Percentiles rank a stretch among this genome's conserved stretches.
Conservation (phyloP, 2,329 filamentous ascomycete genomes). For the Hypoxylon sp. region DNA sequence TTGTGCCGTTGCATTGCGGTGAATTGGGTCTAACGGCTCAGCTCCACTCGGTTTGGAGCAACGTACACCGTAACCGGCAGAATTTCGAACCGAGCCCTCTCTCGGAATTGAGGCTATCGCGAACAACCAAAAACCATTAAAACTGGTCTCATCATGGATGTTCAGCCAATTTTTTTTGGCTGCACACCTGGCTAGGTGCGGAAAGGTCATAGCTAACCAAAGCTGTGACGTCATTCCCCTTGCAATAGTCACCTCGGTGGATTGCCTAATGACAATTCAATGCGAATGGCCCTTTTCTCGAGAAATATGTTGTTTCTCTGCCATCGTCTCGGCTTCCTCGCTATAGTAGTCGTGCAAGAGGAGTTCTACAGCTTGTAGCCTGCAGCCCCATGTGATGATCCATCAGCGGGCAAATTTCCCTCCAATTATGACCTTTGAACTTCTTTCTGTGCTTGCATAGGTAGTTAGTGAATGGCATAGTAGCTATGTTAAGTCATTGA, state of each 20-base stretch:
- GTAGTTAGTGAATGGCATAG: slow-evolving; percentile 22
- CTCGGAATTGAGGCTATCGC: slow-evolving; percentile 42
- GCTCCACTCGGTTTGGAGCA: slow-evolving; percentile 46
- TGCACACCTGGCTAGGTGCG: slow-evolving; percentile 13
- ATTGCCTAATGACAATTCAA: slow-evolving; percentile 22
- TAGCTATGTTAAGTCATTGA: slow-evolving; percentile 6
- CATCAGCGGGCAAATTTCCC: slow-evolving; percentile 6
- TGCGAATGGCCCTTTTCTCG: slow-evolving; percentile 8
- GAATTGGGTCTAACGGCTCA: slow-evolving; percentile 38
- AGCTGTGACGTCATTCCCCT: slow-evolving; percentile 14
- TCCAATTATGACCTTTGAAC: slow-evolving; percentile 4
- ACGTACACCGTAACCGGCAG: slow-evolving; percentile 39
- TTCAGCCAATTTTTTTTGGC: slow-evolving; percentile 21
- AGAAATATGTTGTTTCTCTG: slow-evolving; percentile 14
- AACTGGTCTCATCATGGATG: slow-evolving; percentile 25
- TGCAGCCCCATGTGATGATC: slow-evolving; percentile 10
- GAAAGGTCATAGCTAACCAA: slow-evolving; percentile 11
- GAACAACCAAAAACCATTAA: slow-evolving; percentile 31
- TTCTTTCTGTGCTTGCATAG: slow-evolving; percentile 19
- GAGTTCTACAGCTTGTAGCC: slow-evolving; percentile 17
- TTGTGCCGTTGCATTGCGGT: slow-evolving; percentile 45
- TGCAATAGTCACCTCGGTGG: slow-evolving; percentile 18
- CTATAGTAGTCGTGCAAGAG: slow-evolving; percentile 19
- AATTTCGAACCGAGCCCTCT: slow-evolving; percentile 33
- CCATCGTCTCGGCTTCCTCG: slow-evolving; percentile 10